Evolutionary conservation across 768 basidiomycete genomes (phyloP), one percentile per base, ranked within the genome.

Genomic region (Psilocybe cyanescens): DNA sequence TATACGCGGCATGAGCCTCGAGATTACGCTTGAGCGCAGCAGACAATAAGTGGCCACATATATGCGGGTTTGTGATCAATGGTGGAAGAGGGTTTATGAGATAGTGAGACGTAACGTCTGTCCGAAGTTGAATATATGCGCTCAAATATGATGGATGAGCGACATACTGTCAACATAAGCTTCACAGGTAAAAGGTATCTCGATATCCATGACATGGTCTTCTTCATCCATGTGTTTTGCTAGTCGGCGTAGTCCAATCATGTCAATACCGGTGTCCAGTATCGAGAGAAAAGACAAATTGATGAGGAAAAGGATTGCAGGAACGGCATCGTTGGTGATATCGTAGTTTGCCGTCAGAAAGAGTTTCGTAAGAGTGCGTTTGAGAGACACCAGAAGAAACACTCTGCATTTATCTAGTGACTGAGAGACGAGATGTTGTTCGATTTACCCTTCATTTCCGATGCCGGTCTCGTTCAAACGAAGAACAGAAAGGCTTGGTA

Each of bases 361-460:
- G 11, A 91, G 83, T 46, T 79, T 76, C 29, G 68, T 74, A 33
- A 91, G 78, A 30, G 84, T 81, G 54, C 75, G 77, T 68, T 83
- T 86, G 57, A 89, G 79, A 17, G 84, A 74, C 1, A 85, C 73
- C 29, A 91, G 79, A 31, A 85, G 79, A 63, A 81, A 89, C 28
- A 89, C 71, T 8, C 89, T 90, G 65, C 31, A 54, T 37, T 31
- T 41, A 17, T 17, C 3, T 7, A 30, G 31, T 4, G 24, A n/a
- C 12, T 41, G 2, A 16, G 1, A 28, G 8, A 29, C 24, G 39
- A 47, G n/a, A 28, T 24, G 9, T 45, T 55, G 19, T 17, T 37
- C 6, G 8, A 67, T 83, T 51, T 60, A 88, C 88, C 81, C 84
- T 79, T 89, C 87, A 65, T 89, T 86, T 44, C 83, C 78, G 35